Evolutionary conservation across 331 rosid species (phyloP).

Genomic region (Spiraea crenata): DNA sequence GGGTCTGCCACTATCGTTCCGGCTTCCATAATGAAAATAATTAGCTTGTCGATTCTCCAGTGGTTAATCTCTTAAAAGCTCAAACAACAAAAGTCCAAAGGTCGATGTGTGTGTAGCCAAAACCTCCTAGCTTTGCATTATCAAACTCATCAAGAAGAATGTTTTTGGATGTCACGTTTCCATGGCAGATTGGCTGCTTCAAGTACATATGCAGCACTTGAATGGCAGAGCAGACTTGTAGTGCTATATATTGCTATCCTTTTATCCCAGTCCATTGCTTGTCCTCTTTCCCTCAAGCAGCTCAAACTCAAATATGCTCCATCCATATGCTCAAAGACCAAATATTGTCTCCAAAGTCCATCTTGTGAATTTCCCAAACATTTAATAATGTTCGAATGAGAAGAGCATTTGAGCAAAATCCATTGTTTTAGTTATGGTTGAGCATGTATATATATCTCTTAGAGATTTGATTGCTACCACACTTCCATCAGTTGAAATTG

Average conservation of each 20-base stretch:
- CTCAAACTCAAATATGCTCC: neutral
- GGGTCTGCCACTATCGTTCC: too few species aligned
- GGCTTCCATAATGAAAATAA: too few species aligned
- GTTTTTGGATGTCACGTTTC: neutral
- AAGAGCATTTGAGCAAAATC: neutral
- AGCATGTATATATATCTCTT: neutral
- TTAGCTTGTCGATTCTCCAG: neutral
- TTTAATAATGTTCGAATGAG: neutral
- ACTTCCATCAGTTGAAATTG: too few species aligned
- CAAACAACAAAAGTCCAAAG: neutral
- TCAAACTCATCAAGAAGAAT: neutral
- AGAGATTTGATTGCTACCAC: too few species aligned
- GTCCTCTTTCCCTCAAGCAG: slow-evolving; percentile 3
- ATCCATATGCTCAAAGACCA: neutral
- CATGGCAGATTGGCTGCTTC: neutral
- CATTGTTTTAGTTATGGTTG: neutral
- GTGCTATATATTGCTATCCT: neutral
- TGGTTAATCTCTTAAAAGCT: slow-evolving; percentile 4
- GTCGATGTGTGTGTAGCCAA: neutral
- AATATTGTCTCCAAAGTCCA: neutral
- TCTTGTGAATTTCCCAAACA: neutral
- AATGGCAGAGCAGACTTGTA: slow-evolving; percentile 2
- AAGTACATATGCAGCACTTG: slow-evolving; percentile 3
- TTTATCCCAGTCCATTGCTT: neutral
- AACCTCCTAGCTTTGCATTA: slow-evolving; percentile 8